phyloP scores from a whole-genome alignment of 2,329 filamentous ascomycete genomes.

The Paecilomyces formosus region DNA sequence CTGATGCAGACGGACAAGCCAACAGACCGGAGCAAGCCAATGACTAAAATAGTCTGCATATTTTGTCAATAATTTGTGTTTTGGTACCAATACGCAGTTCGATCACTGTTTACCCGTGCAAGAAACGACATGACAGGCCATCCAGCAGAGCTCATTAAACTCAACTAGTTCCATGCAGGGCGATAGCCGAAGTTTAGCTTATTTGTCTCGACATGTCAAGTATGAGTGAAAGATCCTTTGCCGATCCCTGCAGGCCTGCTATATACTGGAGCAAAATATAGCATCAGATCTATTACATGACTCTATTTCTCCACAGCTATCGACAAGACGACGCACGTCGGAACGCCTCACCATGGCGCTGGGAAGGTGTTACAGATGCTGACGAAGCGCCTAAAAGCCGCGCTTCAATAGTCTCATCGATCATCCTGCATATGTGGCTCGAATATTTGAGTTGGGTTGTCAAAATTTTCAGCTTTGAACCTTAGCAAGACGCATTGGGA shows the following conservation, averaged over 20 bases:
- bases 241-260: neutral
- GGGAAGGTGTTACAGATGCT: neutral
- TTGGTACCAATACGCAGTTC: neutral
- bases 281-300: neutral
- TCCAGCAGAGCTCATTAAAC: neutral
- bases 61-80: no score
- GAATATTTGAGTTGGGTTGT: neutral
- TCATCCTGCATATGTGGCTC: neutral
- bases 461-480: neutral
- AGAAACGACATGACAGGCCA: neutral
- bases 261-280: neutral
- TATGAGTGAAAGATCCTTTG: neutral
- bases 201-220: neutral
- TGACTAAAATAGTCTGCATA: no score
- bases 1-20: no score
- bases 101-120: neutral
- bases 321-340: neutral
- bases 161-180: neutral
- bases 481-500: neutral
- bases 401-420: neutral
- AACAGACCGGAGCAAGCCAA: no score
- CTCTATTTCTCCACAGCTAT: neutral
- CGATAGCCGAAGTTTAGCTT: neutral
- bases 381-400: neutral
- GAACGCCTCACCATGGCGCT: neutral